These are phyloP conservation scores for Alternaria burnsii DNA, from an alignment of 2,329 filamentous ascomycete genomes.

Conservation along the genomic window DNA sequence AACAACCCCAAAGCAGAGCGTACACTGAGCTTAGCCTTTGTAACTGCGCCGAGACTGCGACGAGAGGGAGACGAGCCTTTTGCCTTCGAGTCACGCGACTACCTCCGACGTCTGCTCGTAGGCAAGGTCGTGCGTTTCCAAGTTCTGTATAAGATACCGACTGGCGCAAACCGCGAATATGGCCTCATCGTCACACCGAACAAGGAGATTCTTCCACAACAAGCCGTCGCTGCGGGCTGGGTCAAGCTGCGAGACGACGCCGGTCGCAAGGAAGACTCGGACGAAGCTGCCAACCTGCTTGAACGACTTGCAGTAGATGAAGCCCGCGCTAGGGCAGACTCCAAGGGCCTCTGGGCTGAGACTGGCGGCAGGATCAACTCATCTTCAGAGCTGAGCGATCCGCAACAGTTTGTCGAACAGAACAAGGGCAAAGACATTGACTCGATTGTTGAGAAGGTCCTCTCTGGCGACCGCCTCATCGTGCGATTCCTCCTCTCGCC, in stretches of 20 bases:
- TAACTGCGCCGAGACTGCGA: conserved; percentile 84
- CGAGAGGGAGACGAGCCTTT: conserved; percentile 92
- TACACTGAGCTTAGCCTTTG: conserved; percentile 88
- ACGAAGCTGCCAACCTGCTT: conserved; percentile 74
- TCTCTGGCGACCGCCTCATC: conserved; percentile 90
- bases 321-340: conserved; percentile 77
- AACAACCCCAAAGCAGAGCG: conserved; percentile 85
- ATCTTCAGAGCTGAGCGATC: conserved; percentile 80
- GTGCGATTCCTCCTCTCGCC: conserved; percentile 82
- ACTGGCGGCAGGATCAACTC: conserved; percentile 74
- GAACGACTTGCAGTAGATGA: conserved; percentile 82
- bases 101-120: conserved; percentile 81
- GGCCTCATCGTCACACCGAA: conserved; percentile 80
- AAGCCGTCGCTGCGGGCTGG: conserved; percentile 88
- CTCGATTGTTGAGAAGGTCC: conserved; percentile 82
- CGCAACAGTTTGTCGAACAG: conserved; percentile 77
- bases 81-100: conserved; percentile 94
- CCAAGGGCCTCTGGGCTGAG: conserved; percentile 81
- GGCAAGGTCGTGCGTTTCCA: conserved; percentile 88
- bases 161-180: conserved; percentile 81
- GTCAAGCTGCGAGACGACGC: conserved; percentile 93
- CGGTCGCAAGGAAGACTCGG: conserved; percentile 86
- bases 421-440: conserved; percentile 88
- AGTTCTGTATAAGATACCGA: conserved; percentile 86
- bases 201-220: conserved; percentile 76